phyloP scores from a whole-genome alignment of 805 yeast genomes.

The Schwanniomyces vanrijiae region DNA sequence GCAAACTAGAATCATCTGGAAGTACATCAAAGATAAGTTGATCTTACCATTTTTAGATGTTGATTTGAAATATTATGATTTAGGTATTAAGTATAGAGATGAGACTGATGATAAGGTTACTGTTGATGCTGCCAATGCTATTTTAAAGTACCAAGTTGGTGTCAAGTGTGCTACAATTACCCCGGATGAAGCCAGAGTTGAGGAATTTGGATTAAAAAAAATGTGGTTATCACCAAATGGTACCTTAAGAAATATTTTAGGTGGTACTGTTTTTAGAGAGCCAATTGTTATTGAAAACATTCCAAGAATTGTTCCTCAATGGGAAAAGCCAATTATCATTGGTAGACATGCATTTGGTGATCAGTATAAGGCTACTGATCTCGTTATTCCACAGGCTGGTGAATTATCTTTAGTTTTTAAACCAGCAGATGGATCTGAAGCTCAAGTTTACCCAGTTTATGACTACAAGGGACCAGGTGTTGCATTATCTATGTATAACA shows the following conservation, averaged over 20 bases:
- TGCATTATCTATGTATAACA: slow-evolving; percentile 92
- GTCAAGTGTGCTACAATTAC: slow-evolving; percentile 98
- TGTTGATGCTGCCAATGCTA: slow-evolving; percentile 85
- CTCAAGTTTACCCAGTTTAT: slow-evolving; percentile 59
- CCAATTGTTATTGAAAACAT: slow-evolving; percentile 88
- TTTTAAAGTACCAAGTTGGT: slow-evolving; percentile 85
- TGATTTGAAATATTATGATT: slow-evolving; percentile 88
- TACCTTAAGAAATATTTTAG: slow-evolving; percentile 90
- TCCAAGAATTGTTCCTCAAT: slow-evolving; percentile 85
- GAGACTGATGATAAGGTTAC: slow-evolving; percentile 87
- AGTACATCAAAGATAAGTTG: slow-evolving; percentile 80
- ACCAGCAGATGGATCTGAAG: slow-evolving; percentile 62
- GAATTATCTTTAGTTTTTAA: slow-evolving; percentile 73
- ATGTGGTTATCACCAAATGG: slow-evolving; percentile 99
- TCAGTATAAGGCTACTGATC: slow-evolving; percentile 92
- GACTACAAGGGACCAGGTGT: slow-evolving; percentile 75
- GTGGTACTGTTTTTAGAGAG: slow-evolving; percentile 96
- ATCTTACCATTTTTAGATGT: slow-evolving; percentile 83
- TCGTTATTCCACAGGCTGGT: slow-evolving; percentile 79
- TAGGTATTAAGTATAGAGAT: slow-evolving; percentile 85
- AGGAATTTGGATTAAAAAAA: slow-evolving; percentile 85
- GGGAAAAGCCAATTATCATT: slow-evolving; percentile 95
- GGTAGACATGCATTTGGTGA: slow-evolving; percentile 98
- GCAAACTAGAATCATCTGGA: slow-evolving; percentile 96
- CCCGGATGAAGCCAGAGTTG: slow-evolving; percentile 95